Conservation (phyloP, 2,329 filamentous ascomycete species). For the Pestalotiopsis fici region DNA sequence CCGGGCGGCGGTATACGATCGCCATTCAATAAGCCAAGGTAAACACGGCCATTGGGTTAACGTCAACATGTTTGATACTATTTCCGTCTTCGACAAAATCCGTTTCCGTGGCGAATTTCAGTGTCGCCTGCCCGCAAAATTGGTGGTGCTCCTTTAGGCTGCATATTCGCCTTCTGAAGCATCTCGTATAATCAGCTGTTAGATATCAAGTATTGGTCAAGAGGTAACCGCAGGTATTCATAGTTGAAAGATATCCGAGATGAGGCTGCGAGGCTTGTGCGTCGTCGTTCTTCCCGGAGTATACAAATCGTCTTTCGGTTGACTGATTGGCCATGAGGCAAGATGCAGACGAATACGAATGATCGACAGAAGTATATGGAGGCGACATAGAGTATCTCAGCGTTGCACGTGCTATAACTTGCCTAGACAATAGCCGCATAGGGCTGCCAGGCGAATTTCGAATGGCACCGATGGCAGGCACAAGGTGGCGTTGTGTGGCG, state of each 20-base stretch:
- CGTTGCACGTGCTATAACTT: background rate
- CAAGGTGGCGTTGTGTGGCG: background rate
- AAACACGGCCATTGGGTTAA: background rate
- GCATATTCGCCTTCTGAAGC: background rate
- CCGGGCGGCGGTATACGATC: background rate
- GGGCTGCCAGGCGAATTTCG: conserved; percentile 1
- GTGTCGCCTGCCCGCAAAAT: background rate
- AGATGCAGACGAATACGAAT: background rate
- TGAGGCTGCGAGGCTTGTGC: background rate
- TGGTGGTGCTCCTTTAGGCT: background rate
- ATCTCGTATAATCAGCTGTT: background rate
- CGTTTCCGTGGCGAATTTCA: background rate
- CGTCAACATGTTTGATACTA: background rate
- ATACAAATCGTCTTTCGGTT: background rate
- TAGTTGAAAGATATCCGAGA: background rate
- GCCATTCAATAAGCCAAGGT: background rate
- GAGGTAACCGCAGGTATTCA: background rate
- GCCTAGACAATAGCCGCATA: background rate
- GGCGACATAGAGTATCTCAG: background rate
- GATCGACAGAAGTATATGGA: background rate
- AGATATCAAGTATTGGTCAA: background rate
- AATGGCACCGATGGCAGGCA: background rate
- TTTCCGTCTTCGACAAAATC: background rate
- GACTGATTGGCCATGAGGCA: background rate
- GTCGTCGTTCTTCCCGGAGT: background rate